Conservation (phyloP, 176 grass and related monocot species). For the Musa itinerans region DNA sequence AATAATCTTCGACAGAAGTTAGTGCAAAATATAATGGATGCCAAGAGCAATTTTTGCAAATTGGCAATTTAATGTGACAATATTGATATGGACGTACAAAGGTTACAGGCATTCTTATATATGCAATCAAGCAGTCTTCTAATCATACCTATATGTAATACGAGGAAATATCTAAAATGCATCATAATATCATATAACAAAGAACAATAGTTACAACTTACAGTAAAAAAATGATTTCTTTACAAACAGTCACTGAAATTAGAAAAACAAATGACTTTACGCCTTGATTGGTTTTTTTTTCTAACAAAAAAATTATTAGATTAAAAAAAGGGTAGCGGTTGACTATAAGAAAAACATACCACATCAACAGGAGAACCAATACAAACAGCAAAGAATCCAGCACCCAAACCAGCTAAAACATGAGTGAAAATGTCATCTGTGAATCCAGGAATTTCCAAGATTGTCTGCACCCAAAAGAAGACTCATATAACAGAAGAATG, state of each 20-base stretch:
- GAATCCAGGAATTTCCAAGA: constrained; percentile 86
- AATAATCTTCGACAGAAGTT: too few species aligned
- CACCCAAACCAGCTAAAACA: constrained; percentile 74
- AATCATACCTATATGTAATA: neutral
- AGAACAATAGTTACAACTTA: neutral
- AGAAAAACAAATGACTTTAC: too few species aligned
- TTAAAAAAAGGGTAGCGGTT: neutral
- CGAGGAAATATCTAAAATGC: neutral
- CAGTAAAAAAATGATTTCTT: neutral
- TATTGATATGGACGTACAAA: neutral
- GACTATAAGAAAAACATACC: constrained; percentile 36
- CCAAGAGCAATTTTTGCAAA: neutral
- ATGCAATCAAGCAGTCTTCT: neutral
- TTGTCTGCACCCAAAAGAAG: constrained; percentile 38
- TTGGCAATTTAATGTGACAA: neutral
- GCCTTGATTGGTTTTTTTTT: neutral
- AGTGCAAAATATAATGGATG: neutral
- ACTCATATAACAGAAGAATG: neutral
- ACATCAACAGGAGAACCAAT: constrained; percentile 92
- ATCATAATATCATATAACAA: neutral
- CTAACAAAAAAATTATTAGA: neutral
- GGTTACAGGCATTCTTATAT: neutral
- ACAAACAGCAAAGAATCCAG: constrained; percentile 96
- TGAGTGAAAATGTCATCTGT: constrained; percentile 85
- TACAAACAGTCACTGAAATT: neutral